These are phyloP conservation scores for Xylariaceae sp. DNA, from an alignment of 2,329 filamentous ascomycete genomes.

Conservation along the genomic window DNA sequence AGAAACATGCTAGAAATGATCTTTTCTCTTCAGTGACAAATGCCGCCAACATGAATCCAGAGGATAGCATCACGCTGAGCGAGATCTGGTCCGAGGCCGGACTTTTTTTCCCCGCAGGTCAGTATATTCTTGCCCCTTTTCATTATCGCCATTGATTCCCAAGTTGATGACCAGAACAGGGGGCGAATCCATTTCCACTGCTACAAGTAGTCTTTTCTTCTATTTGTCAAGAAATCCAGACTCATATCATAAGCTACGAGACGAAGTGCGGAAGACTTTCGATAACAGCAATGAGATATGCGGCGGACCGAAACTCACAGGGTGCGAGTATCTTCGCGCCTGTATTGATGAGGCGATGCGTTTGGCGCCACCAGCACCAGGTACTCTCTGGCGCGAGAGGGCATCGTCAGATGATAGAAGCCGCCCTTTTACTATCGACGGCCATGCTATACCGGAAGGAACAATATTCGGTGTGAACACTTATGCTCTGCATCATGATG, in stretches of 20 bases:
- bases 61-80: neutral
- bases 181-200: constrained; percentile 7
- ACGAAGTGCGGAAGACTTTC: constrained; percentile 7
- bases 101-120: constrained; percentile 14
- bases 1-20: constrained; percentile 8
- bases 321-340: constrained; percentile 13
- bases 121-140: neutral
- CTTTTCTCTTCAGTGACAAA: constrained; percentile 11
- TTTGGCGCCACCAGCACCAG: constrained; percentile 2
- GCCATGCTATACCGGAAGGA: constrained; percentile 7
- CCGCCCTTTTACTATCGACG: constrained; percentile 4
- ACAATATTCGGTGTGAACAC: constrained; percentile 8
- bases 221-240: constrained; percentile 11
- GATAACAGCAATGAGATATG: neutral
- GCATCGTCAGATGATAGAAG: neutral
- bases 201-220: constrained; percentile 11
- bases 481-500: constrained; percentile 3
- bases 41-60: neutral
- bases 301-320: constrained; percentile 4
- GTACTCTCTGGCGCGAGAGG: constrained; percentile 3
- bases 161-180: neutral
- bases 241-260: constrained; percentile 3
- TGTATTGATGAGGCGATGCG: constrained; percentile 10
- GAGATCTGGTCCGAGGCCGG: constrained; percentile 10
- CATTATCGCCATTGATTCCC: neutral